These are phyloP conservation scores for Symmetrospora coprosmae DNA, from an alignment of 768 basidiomycete species.

Conservation along the genomic window DNA sequence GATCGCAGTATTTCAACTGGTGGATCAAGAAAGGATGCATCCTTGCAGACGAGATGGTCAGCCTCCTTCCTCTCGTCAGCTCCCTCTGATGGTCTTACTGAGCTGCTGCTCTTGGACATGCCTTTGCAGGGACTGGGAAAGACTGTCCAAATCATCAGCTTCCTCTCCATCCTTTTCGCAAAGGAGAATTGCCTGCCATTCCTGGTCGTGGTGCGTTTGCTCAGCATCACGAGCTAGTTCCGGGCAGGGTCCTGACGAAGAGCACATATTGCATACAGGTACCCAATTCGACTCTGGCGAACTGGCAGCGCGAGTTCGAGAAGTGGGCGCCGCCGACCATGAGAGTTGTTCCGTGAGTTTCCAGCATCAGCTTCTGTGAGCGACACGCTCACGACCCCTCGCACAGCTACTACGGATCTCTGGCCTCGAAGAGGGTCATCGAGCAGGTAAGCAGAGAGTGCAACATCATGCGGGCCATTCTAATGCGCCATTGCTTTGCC, in stretches of 20 bases:
- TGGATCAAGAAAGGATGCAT: conserved; percentile 71
- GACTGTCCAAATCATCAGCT: conserved; percentile 80
- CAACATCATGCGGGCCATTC: background rate
- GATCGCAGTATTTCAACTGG: conserved; percentile 75
- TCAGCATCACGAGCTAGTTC: background rate
- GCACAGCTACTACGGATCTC: conserved; percentile 17
- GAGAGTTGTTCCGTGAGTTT: conserved; percentile 59
- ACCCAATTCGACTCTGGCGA: conserved; percentile 88
- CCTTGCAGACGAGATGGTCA: conserved; percentile 97
- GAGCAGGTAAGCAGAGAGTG: background rate
- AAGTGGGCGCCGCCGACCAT: conserved; percentile 49
- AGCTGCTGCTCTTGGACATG: conserved; percentile 5
- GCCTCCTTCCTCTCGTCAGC: no score
- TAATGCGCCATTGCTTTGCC: background rate
- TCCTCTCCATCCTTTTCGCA: conserved; percentile 53
- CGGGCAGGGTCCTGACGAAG: background rate
- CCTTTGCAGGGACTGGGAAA: conserved; percentile 62
- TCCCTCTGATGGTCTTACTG: background rate
- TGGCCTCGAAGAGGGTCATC: background rate
- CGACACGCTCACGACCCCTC: background rate
- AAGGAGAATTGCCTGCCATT: conserved; percentile 56
- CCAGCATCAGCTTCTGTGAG: background rate
- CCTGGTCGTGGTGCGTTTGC: conserved; percentile 53
- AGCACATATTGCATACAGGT: conserved; percentile 34
- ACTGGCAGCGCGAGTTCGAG: conserved; percentile 77